Evolutionary conservation across 768 basidiomycete genomes (phyloP).

Genomic region (Suillus subalutaceus): DNA sequence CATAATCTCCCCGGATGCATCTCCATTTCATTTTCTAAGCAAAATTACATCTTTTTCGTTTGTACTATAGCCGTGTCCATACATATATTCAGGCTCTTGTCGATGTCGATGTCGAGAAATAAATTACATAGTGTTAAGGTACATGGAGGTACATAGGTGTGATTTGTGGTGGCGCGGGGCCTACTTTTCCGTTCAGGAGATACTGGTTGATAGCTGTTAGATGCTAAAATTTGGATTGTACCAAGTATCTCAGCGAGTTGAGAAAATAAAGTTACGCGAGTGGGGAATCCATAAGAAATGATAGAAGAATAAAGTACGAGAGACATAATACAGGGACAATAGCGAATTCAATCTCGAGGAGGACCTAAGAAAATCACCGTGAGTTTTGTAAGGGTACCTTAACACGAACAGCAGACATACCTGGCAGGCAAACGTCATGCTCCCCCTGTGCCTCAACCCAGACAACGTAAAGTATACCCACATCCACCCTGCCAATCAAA

Average conservation of each 20-base stretch:
- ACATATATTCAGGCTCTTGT: neutral
- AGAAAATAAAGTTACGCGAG: neutral
- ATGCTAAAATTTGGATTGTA: neutral
- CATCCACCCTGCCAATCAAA: neutral
- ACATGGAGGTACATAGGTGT: neutral
- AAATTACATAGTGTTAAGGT: neutral
- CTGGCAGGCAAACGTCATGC: neutral
- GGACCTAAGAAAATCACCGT: neutral
- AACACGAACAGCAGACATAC: neutral
- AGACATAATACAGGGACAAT: neutral
- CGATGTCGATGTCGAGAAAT: neutral
- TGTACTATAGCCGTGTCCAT: neutral
- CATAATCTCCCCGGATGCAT: no score
- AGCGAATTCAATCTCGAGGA: neutral
- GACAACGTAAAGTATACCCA: constrained; percentile 1
- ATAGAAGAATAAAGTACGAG: neutral
- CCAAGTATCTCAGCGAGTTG: neutral
- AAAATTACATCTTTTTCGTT: neutral
- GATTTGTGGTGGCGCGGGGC: neutral
- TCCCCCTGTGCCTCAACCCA: neutral
- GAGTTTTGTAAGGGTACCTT: neutral
- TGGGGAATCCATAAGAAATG: neutral
- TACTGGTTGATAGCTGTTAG: neutral
- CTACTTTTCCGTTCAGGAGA: neutral
- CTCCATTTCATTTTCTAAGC: neutral